Conservation (phyloP, 1,284 basidiomycete species). For the Rhodofomes roseus region DNA sequence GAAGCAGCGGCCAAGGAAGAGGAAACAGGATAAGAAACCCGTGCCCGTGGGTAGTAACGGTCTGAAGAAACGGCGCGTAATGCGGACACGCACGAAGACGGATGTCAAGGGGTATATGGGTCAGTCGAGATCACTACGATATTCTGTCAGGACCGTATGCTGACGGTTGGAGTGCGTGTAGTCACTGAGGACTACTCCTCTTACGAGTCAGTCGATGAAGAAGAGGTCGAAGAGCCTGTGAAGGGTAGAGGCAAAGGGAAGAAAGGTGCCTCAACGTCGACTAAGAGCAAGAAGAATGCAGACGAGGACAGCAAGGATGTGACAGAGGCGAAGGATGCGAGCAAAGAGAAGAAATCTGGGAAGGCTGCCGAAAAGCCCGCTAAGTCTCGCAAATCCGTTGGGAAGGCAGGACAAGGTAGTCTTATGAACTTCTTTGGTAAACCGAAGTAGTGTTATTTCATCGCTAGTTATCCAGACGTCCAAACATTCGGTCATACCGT, state of each 20-base stretch:
- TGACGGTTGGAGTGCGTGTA: constrained; percentile 25
- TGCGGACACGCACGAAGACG: constrained; percentile 50
- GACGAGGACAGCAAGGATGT: neutral
- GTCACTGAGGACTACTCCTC: constrained; percentile 75
- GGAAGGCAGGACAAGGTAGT: constrained; percentile 24
- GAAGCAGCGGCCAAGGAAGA: constrained; percentile 47
- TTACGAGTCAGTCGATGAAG: constrained; percentile 73
- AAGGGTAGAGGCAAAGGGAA: constrained; percentile 29
- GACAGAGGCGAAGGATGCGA: neutral
- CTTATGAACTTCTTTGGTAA: constrained; percentile 29
- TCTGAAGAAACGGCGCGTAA: constrained; percentile 62
- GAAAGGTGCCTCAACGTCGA: constrained; percentile 11
- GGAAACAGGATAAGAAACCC: constrained; percentile 46
- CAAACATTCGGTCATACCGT: too few relatives aligned
- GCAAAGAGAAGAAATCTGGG: constrained; percentile 36
- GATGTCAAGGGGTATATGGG: constrained; percentile 73
- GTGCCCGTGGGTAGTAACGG: constrained; percentile 69
- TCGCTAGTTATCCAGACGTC: neutral
- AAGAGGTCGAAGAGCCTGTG: constrained; percentile 31
- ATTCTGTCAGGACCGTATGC: neutral
- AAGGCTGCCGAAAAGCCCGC: constrained; percentile 25
- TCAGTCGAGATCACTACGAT: constrained; percentile 29
- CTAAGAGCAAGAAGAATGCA: constrained; percentile 14
- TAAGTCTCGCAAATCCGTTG: constrained; percentile 13
- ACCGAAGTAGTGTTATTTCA: constrained; percentile 8